Evolutionary conservation across 2,329 filamentous ascomycete genomes (phyloP), one percentile per base, ranked within the genome.

Genomic region (Beauveria sp.): DNA sequence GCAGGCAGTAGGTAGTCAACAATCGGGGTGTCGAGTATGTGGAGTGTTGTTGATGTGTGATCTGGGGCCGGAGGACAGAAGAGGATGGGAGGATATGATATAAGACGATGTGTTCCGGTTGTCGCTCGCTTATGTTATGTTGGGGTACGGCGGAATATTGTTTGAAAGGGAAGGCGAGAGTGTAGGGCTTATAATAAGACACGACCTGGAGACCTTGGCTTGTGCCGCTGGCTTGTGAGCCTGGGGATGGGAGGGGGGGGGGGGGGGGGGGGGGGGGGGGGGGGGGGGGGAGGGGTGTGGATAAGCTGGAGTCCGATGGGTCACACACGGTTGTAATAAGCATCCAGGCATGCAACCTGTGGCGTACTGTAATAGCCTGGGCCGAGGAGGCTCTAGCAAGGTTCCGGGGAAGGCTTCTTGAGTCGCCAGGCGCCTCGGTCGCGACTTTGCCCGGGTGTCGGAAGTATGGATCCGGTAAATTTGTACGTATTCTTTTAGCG

Each of bases 131-230:
- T 59, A 46, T 59, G 49, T 53, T 49, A 10, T 50, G 38, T 52
- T 45, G 51, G 57, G 20, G 57, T 43, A 49, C 28, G 57, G 56
- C 18, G 56, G 46, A 45, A 22, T 46, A 45, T 49, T 24, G 49
- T 46, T 34, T 24, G 47, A n/a, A 45, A 52, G 57, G 26, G 30
- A 42, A 42, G 34, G 46, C 43, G 56, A 28, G 46, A 40, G 24
- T 34, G 57, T 59, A 59, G 40, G 57, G 57, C 57, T 59, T 59
- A 59, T 59, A 46, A 59, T 59, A 59, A 59, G 57, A 59, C 34
- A 34, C 50, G 47, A 26, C 47, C 57, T 52, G 57, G 57, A 59
- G 57, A 59, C 49, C 16, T 49, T 57, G 47, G 56, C 56, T 51
- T 59, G 54, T 57, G 54, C 54, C 24, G 52, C 38, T 59, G 57